phyloP scores from a whole-genome alignment of 2,329 filamentous ascomycete genomes.

The Cladophialophora carrionii region DNA sequence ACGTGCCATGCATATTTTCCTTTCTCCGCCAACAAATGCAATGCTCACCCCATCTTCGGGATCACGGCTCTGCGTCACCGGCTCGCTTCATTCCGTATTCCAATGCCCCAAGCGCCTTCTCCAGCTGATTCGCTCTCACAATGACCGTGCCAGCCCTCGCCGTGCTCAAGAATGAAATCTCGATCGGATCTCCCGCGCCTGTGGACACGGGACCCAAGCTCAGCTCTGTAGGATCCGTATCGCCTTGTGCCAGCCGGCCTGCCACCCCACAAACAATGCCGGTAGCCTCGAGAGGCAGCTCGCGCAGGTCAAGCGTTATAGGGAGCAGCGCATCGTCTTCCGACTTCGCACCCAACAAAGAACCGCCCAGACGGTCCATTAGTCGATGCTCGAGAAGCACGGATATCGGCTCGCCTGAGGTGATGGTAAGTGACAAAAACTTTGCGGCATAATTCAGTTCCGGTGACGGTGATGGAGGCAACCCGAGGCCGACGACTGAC shows the following conservation, averaged over 20 bases:
- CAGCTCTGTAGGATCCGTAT: conserved; percentile 49
- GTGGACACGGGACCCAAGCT: neutral
- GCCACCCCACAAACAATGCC: conserved; percentile 96
- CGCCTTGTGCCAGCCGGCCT: conserved; percentile 75
- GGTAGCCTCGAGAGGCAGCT: conserved; percentile 81
- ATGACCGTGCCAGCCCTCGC: conserved; percentile 88
- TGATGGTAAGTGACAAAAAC: conserved; percentile 55
- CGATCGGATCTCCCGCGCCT: conserved; percentile 53
- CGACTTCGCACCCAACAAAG: conserved; percentile 71
- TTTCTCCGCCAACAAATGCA: neutral
- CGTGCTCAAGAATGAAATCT: conserved; percentile 89
- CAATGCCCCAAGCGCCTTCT: conserved; percentile 73
- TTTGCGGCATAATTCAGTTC: conserved; percentile 42
- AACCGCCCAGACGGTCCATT: conserved; percentile 44
- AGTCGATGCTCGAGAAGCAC: conserved; percentile 52
- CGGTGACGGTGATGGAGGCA: neutral
- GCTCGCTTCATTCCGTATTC: conserved; percentile 42
- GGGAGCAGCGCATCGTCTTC: conserved; percentile 69
- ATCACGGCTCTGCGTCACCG: neutral
- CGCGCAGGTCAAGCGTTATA: conserved; percentile 82
- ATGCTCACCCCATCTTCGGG: neutral
- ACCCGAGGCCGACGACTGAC: neutral
- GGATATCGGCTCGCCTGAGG: conserved; percentile 51
- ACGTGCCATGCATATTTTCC: neutral
- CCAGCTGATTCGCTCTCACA: conserved; percentile 72